Conservation (phyloP, 2,329 filamentous ascomycete genomes). For the Fusarium austroafricanum region DNA sequence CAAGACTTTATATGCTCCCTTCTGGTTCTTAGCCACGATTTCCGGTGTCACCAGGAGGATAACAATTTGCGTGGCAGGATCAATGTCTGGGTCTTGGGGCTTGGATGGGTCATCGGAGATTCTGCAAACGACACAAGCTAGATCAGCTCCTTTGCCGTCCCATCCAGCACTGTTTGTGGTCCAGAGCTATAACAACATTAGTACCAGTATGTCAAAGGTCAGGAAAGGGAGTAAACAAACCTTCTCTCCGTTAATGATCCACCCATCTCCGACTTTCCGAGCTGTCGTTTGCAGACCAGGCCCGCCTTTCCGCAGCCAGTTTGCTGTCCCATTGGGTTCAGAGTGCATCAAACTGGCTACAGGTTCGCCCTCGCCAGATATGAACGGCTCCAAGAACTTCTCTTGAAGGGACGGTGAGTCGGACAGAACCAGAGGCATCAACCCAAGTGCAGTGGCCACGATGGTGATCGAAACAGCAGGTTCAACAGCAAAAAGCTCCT, state of each 20-base stretch:
- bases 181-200: neutral
- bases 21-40: neutral
- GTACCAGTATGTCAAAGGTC: neutral
- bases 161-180: slow-evolving; percentile 9
- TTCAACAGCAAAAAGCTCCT: slow-evolving; percentile 5
- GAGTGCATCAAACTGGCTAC: slow-evolving; percentile 11
- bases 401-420: neutral
- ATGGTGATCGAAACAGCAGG: neutral
- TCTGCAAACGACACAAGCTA: slow-evolving; percentile 6
- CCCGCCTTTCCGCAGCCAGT: slow-evolving; percentile 8
- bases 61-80: neutral
- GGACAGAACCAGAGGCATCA: slow-evolving; percentile 9
- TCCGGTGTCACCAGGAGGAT: neutral
- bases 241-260: slow-evolving; percentile 14
- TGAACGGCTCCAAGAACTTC: neutral
- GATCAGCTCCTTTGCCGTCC: slow-evolving; percentile 10
- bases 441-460: neutral
- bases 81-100: neutral
- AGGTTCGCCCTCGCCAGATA: neutral
- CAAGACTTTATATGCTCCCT: neutral
- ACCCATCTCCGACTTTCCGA: neutral
- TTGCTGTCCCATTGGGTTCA: slow-evolving; percentile 4
- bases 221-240: neutral
- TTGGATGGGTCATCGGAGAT: slow-evolving; percentile 5
- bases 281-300: neutral